phyloP scores from a whole-genome alignment of 2,329 filamentous ascomycete species.

The Alternaria atra region DNA sequence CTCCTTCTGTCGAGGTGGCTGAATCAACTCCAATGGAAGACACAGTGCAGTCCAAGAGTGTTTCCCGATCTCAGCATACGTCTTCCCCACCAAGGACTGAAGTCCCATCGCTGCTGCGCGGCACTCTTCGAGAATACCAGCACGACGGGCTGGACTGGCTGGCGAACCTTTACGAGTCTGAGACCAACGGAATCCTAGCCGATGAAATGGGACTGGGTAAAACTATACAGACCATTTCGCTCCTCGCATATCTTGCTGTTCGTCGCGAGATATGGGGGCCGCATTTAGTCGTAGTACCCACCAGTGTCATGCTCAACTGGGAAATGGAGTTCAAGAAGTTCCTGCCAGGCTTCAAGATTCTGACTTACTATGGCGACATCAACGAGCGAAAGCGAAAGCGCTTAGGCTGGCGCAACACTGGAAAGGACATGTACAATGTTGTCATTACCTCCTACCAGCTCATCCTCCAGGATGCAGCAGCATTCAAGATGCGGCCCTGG shows the following conservation, averaged over 20 bases:
- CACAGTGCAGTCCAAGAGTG: constrained; percentile 21
- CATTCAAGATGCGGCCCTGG: constrained; percentile 92
- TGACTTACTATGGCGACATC: constrained; percentile 94
- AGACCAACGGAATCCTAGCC: constrained; percentile 93
- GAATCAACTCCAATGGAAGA: constrained; percentile 27
- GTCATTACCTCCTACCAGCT: constrained; percentile 98
- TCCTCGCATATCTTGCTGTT: constrained; percentile 91
- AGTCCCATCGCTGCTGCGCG: constrained; percentile 73
- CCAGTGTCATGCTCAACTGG: constrained; percentile 99
- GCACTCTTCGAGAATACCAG: constrained; percentile 92
- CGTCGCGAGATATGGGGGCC: constrained; percentile 93
- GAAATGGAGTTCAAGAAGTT: constrained; percentile 99
- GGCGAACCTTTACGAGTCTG: constrained; percentile 87
- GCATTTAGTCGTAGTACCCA: constrained; percentile 94
- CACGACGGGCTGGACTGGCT: constrained; percentile 98
- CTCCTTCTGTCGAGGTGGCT: constrained; percentile 23
- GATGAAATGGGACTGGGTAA: constrained; percentile 99
- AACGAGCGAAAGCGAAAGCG: constrained; percentile 93
- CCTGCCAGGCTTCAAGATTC: constrained; percentile 95
- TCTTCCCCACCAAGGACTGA: constrained; percentile 46
- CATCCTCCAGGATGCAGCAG: constrained; percentile 90
- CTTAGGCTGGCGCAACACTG: constrained; percentile 90
- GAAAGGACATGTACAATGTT: constrained; percentile 82
- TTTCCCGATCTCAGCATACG: constrained; percentile 37
- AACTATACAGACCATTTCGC: constrained; percentile 95